A percentile compares a stretch with the other conserved stretches of the same genome.
Evolutionary conservation across 192 early-diverging fungal species (phyloP).

Genomic region (Coemansia sp.): DNA sequence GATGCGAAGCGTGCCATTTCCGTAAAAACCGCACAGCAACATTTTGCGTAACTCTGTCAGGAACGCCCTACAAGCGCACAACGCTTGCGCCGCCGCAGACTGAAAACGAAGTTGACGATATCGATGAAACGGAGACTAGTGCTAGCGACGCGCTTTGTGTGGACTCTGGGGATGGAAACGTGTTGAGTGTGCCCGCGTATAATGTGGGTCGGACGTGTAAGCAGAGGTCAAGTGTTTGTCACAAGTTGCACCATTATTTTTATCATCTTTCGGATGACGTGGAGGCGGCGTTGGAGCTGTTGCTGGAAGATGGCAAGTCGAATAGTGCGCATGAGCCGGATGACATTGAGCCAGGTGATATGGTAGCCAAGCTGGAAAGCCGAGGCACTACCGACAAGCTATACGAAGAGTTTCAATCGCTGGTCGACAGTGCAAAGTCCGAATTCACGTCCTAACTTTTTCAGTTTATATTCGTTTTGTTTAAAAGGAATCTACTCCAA

Average conservation of each 20-base stretch:
- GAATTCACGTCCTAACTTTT: conserved; percentile 25
- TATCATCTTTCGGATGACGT: conserved; percentile 25
- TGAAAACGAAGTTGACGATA: neutral
- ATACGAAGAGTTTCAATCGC: conserved; percentile 25
- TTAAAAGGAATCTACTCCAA: neutral
- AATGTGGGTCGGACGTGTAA: conserved; percentile 39
- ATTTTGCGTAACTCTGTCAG: conserved; percentile 29
- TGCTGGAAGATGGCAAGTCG: neutral
- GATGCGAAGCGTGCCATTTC: conserved; percentile 51
- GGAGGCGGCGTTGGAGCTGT: conserved; percentile 15
- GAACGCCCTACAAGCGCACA: conserved; percentile 27
- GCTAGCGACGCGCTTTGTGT: conserved; percentile 2
- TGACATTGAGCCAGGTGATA: conserved; percentile 24
- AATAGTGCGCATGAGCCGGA: neutral
- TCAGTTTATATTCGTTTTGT: neutral
- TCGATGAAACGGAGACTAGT: neutral
- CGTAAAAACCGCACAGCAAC: conserved; percentile 44
- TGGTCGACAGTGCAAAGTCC: conserved; percentile 30
- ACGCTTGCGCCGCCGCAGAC: conserved; percentile 30
- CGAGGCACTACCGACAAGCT: conserved; percentile 25
- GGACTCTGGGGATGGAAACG: conserved; percentile 18
- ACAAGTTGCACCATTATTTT: conserved; percentile 50
- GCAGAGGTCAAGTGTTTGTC: conserved; percentile 30
- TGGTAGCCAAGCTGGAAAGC: conserved; percentile 35
- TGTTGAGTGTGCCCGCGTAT: conserved; percentile 11